These are phyloP conservation scores for Rhizopogon vulgaris DNA, from an alignment of 768 basidiomycete species.

Conservation along the genomic window DNA sequence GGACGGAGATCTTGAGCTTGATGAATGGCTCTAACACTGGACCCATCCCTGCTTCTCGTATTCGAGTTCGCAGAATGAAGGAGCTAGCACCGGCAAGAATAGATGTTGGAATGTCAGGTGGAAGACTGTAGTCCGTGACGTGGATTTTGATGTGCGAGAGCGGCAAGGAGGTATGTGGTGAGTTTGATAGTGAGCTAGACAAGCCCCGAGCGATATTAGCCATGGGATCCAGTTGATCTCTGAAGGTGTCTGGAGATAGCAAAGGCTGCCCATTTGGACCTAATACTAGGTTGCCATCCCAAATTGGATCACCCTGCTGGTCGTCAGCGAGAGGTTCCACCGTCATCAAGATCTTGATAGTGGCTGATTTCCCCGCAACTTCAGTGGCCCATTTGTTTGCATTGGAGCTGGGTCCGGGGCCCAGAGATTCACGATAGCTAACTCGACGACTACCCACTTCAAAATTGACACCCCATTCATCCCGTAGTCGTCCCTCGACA, in stretches of 20 bases:
- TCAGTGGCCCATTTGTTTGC: slow-evolving; percentile 56
- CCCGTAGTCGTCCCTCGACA: slow-evolving; percentile 68
- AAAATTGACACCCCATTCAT: slow-evolving; percentile 76
- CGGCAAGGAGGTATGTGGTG: slow-evolving; percentile 71
- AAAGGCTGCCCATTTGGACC: slow-evolving; percentile 46
- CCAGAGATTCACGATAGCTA: slow-evolving; percentile 68
- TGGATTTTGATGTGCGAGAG: slow-evolving; percentile 59
- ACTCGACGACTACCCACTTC: slow-evolving; percentile 75
- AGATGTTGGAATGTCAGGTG: slow-evolving; percentile 39
- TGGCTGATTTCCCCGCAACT: slow-evolving; percentile 47
- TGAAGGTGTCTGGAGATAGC: slow-evolving; percentile 42
- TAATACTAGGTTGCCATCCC: slow-evolving; percentile 75
- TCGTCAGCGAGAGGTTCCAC: slow-evolving; percentile 47
- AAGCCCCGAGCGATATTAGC: slow-evolving; percentile 63
- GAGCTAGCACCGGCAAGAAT: slow-evolving; percentile 62
- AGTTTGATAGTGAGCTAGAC: slow-evolving; percentile 65
- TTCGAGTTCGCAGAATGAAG: slow-evolving; percentile 52
- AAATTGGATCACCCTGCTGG: slow-evolving; percentile 60
- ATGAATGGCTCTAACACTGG: slow-evolving; percentile 78
- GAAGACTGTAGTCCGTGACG: slow-evolving; percentile 38
- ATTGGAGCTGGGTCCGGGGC: slow-evolving; percentile 22
- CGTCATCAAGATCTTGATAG: slow-evolving; percentile 47
- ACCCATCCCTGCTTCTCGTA: slow-evolving; percentile 62
- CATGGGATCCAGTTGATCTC: slow-evolving; percentile 37
- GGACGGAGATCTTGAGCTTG: slow-evolving; percentile 58